Conservation (phyloP, 179 eudicot genomes). For the Actinidia arguta region DNA sequence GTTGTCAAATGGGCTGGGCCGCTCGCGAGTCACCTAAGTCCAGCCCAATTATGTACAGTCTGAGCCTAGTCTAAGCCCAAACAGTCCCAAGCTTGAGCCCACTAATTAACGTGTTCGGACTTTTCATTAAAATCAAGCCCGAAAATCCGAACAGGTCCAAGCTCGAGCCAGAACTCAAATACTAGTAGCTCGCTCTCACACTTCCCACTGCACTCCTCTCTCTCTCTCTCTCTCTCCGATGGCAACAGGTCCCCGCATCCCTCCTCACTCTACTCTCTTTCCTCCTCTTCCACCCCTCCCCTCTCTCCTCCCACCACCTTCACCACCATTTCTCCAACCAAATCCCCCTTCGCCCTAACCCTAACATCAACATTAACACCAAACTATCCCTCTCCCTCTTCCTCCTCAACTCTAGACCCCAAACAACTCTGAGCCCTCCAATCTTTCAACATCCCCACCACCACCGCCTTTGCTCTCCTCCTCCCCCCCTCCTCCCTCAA, state of each 20-base stretch:
- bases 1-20: no score
- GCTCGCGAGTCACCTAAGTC: no score
- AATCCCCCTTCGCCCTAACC: conserved; percentile 17
- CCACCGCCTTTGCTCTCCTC: conserved; percentile 71
- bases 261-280: conserved; percentile 6
- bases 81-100: no score
- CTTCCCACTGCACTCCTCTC: background rate
- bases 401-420: conserved; percentile 72
- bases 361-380: conserved; percentile 26
- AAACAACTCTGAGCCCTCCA: conserved; percentile 78
- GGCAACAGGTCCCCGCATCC: conserved; percentile 24
- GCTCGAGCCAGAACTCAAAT: no score
- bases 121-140: no score
- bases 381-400: conserved; percentile 17
- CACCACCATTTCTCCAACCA: conserved; percentile 10
- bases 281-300: conserved; percentile 28
- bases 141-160: no score
- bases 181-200: background rate
- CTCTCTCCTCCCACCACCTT: conserved; percentile 23
- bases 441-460: conserved; percentile 69
- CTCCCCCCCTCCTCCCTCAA: conserved; percentile 43
- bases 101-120: no score
- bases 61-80: no score
- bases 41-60: no score
- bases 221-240: conserved; percentile 16